phyloP scores from a whole-genome alignment of 2,329 filamentous ascomycete genomes.

The Trichophyton rubrum region DNA sequence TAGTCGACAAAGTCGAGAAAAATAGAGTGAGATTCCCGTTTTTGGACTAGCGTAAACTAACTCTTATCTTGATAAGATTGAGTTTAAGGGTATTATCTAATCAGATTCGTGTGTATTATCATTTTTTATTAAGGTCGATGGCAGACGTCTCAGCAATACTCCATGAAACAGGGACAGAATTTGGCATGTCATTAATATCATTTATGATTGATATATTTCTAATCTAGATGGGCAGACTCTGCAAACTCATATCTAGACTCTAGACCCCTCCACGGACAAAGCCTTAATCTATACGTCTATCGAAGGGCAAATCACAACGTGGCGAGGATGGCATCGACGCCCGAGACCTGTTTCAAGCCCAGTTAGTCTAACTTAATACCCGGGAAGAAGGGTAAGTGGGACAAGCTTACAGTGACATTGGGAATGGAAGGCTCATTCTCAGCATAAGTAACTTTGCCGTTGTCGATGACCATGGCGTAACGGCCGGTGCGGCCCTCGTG shows the following conservation, averaged over 20 bases:
- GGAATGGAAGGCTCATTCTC: constrained; percentile 48
- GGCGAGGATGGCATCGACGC: constrained; percentile 28
- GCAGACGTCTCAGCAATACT: neutral
- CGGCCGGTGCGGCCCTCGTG: constrained; percentile 60
- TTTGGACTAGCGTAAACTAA: neutral
- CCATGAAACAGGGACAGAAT: neutral
- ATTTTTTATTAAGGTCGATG: neutral
- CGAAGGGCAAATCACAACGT: constrained; percentile 22
- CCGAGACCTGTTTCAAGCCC: constrained; percentile 23
- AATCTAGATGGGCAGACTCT: neutral
- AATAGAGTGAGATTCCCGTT: neutral
- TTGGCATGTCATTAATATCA: neutral
- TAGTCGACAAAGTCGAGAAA: neutral
- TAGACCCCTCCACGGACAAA: neutral
- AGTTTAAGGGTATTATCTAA: neutral
- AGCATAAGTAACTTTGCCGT: constrained; percentile 73
- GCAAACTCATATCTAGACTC: neutral
- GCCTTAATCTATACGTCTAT: neutral
- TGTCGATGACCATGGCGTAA: constrained; percentile 69
- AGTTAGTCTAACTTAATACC: neutral
- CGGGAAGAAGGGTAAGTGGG: neutral
- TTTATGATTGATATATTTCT: neutral
- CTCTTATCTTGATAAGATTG: constrained; percentile 1
- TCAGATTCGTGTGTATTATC: neutral
- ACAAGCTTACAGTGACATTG: constrained; percentile 17